Conservation (phyloP, 371 early-diverging fungal genomes). For the Rhizopus arrhizus region DNA sequence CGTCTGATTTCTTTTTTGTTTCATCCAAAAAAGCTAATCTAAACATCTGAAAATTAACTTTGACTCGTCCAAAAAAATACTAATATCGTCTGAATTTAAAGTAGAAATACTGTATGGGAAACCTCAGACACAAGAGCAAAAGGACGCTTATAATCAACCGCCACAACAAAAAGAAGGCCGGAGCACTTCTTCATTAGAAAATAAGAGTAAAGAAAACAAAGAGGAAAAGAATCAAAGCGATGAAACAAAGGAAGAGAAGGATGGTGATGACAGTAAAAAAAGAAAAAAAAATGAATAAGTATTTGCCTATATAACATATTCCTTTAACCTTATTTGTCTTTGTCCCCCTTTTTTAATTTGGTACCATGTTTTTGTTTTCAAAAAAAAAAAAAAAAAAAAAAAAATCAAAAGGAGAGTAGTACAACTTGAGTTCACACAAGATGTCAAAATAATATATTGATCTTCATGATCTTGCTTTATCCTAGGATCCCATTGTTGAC, state of each 20-base stretch:
- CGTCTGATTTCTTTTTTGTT: background rate
- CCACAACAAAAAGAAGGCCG: background rate
- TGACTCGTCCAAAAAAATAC: too few species aligned
- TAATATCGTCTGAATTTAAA: too few species aligned
- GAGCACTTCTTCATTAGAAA: background rate
- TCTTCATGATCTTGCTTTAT: too few species aligned
- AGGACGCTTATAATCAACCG: slow-evolving; percentile 36
- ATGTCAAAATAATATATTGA: too few species aligned
- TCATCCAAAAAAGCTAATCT: background rate
- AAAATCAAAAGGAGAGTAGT: too few species aligned
- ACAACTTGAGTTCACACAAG: too few species aligned
- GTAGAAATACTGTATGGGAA: slow-evolving; percentile 1
- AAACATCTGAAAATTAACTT: background rate
- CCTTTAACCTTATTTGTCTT: too few species aligned
- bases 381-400: too few species aligned
- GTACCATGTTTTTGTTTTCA: too few species aligned
- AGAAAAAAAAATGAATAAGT: background rate
- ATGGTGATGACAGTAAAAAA: background rate
- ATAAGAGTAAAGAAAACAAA: background rate
- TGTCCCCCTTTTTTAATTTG: too few species aligned
- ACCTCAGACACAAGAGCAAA: slow-evolving; percentile 36
- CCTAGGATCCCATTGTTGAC: too few species aligned
- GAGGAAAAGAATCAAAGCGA: background rate
- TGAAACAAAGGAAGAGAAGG: background rate
- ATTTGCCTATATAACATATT: background rate